Percentiles rank a stretch among this genome's conserved stretches.
These are phyloP conservation scores for Castanopsis chinensis DNA, from an alignment of 306 rosid genomes.

Conservation along the genomic window DNA sequence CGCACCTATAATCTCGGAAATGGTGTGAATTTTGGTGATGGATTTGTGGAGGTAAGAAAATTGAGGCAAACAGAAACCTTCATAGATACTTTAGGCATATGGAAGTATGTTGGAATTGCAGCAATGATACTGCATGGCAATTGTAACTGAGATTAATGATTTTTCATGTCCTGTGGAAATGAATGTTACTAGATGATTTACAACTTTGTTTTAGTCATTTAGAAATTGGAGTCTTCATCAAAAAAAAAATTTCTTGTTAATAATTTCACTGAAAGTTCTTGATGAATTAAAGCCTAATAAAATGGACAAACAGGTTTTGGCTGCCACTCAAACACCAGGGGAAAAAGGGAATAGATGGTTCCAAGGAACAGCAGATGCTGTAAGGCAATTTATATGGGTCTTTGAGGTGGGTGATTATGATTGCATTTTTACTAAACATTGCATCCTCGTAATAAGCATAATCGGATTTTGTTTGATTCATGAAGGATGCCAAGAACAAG, in stretches of 20 bases:
- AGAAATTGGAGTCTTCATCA: background rate
- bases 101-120: no score
- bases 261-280: background rate
- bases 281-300: slow-evolving; percentile 19
- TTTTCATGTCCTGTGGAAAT: background rate
- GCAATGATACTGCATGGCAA: no score
- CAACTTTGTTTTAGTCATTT: background rate
- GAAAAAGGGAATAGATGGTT: slow-evolving; percentile 89
- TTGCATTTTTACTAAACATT: background rate
- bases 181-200: background rate
- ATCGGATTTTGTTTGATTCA: slow-evolving; percentile 1
- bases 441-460: background rate
- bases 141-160: no score
- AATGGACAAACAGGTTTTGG: slow-evolving; percentile 64
- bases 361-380: slow-evolving; percentile 98
- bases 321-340: slow-evolving; percentile 95
- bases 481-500: slow-evolving; percentile 86
- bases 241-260: background rate
- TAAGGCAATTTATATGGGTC: slow-evolving; percentile 89
- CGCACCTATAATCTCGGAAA: slow-evolving; percentile 71
- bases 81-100: background rate
- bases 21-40: slow-evolving; percentile 79
- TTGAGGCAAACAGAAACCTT: no score
- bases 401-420: slow-evolving; percentile 64
- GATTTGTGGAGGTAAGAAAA: slow-evolving; percentile 80